A percentile compares a stretch with the other conserved stretches of the same genome.
phyloP scores from a whole-genome alignment of 2,329 filamentous ascomycete species.

The Tothia fuscella region DNA sequence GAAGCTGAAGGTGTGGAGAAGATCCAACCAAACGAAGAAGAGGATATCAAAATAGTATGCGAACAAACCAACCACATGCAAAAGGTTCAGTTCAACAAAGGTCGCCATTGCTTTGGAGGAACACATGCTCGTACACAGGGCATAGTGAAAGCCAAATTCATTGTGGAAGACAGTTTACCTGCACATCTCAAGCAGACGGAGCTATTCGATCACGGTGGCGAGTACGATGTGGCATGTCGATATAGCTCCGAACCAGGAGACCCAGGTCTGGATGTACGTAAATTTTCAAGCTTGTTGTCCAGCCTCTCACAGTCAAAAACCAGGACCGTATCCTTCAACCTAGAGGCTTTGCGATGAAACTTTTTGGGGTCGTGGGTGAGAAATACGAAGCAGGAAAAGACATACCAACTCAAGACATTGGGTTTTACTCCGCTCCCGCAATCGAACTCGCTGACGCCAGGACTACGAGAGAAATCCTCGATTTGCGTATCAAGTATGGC shows the following conservation, averaged over 20 bases:
- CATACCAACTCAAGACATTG: conserved; percentile 31
- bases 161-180: conserved; percentile 30
- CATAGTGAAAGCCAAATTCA: conserved; percentile 36
- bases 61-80: conserved; percentile 30
- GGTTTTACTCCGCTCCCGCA: conserved; percentile 37
- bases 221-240: conserved; percentile 1
- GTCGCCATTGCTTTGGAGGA: conserved; percentile 25
- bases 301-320: not conserved
- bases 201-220: not conserved
- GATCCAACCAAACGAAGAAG: conserved; percentile 27
- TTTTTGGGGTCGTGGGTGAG: conserved; percentile 36
- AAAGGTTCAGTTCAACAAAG: conserved; percentile 8
- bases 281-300: not conserved
- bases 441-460: conserved; percentile 36
- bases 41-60: conserved; percentile 34
- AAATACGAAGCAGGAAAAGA: conserved; percentile 28
- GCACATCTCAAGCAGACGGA: conserved; percentile 22
- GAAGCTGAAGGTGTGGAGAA: conserved; percentile 30
- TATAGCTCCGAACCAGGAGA: not conserved
- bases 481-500: conserved; percentile 29
- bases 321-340: conserved; percentile 33
- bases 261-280: too few species aligned
- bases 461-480: conserved; percentile 33
- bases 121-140: conserved; percentile 38
- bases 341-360: conserved; percentile 37